Conservation (phyloP, 2,329 filamentous ascomycete genomes). For the Neonectria punicea region DNA sequence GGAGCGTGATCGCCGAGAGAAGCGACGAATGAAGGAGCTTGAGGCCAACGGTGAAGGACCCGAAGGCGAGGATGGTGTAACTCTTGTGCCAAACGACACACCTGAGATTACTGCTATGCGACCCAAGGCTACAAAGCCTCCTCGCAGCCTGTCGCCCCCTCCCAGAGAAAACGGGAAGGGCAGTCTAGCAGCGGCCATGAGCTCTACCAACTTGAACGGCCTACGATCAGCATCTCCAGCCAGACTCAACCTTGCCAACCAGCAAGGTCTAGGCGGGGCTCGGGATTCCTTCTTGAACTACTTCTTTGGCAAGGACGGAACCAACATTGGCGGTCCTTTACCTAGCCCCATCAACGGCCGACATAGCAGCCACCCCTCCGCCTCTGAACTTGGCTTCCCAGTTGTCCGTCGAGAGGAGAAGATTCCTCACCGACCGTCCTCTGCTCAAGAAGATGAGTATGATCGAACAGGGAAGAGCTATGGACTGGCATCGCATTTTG, state of each 20-base stretch:
- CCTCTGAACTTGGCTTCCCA: constrained; percentile 81
- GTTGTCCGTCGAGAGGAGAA: constrained; percentile 80
- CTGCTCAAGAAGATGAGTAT: constrained; percentile 54
- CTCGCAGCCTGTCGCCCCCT: constrained; percentile 85
- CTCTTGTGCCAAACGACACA: constrained; percentile 55
- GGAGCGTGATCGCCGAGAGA: constrained; percentile 87
- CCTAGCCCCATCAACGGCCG: constrained; percentile 55
- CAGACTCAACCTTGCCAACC: constrained; percentile 59
- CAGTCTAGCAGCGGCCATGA: constrained; percentile 70
- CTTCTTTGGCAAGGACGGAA: constrained; percentile 96
- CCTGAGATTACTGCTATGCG: constrained; percentile 58
- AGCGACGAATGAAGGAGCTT: constrained; percentile 83
- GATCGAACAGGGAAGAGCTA: constrained; percentile 54
- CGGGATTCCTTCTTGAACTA: constrained; percentile 97
- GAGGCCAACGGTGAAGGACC: constrained; percentile 80
- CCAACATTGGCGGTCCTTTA: constrained; percentile 52
- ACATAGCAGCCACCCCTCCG: constrained; percentile 80
- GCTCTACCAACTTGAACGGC: constrained; percentile 61
- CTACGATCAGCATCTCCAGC: constrained; percentile 54
- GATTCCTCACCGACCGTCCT: constrained; percentile 61
- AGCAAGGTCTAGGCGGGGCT: constrained; percentile 69
- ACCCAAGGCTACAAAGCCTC: constrained; percentile 52
- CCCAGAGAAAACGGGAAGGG: constrained; percentile 73
- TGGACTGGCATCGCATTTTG: constrained; percentile 64
- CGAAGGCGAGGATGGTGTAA: constrained; percentile 64